A percentile compares a stretch with the other conserved stretches of the same genome.
Evolutionary conservation across 73 alveolate genomes (phyloP).

Genomic region (Paramecium pentaurelia): DNA sequence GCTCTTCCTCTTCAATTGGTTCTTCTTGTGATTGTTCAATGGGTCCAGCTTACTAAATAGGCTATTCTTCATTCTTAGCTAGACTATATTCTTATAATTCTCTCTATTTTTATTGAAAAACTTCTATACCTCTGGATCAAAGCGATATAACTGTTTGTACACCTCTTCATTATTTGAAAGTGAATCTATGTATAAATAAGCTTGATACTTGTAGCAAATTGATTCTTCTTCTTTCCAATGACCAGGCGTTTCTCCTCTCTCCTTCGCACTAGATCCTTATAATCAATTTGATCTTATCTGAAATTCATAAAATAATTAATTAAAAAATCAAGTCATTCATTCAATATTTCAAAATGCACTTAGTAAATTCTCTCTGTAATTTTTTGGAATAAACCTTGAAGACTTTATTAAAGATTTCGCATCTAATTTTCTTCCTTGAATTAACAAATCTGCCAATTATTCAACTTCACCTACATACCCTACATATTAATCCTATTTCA

Average conservation of each 20-base stretch:
- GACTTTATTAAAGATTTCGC: not conserved
- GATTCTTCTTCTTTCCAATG: not conserved
- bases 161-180: constrained; percentile 40
- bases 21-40: not conserved
- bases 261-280: not conserved
- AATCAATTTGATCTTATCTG: constrained; percentile 45
- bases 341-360: not conserved
- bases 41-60: not conserved
- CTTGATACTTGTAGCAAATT: not conserved
- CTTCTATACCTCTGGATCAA: constrained; percentile 14
- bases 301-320: constrained; percentile 16
- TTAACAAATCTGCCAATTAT: not conserved
- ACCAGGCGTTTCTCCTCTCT: not conserved
- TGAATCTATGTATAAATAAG: not conserved
- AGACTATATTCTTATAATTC: constrained; percentile 27
- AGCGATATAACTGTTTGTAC: constrained; percentile 42
- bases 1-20: constrained; percentile 8
- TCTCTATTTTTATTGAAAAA: not conserved
- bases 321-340: not conserved
- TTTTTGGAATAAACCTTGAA: not conserved
- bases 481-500: not conserved
- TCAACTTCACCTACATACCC: not conserved
- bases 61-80: constrained; percentile 5
- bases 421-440: not conserved
- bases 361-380: not conserved